These are phyloP conservation scores for Schizopora paradoxa DNA, from an alignment of 1,284 basidiomycete genomes.

Conservation along the genomic window DNA sequence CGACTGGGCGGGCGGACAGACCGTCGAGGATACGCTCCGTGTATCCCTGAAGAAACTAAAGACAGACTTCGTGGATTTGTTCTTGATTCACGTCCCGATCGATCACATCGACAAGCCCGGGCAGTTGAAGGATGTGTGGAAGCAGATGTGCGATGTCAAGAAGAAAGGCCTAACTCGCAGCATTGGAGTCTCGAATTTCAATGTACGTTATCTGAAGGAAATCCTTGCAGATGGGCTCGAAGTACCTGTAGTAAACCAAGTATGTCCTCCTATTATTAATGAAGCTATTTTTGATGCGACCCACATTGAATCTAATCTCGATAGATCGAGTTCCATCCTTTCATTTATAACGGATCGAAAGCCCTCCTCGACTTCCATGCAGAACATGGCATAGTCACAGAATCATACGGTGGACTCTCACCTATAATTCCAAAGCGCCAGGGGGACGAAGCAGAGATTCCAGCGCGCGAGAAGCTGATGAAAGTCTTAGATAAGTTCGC, in stretches of 20 bases:
- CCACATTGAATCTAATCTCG: not conserved
- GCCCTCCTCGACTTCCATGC: slow-evolving; percentile 51
- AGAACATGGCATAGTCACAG: slow-evolving; percentile 59
- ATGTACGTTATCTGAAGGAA: slow-evolving; percentile 56
- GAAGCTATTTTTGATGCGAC: not conserved
- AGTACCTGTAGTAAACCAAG: slow-evolving; percentile 77
- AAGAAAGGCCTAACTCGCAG: slow-evolving; percentile 64
- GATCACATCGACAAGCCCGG: slow-evolving; percentile 29
- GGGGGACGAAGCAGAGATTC: slow-evolving; percentile 50
- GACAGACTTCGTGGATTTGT: slow-evolving; percentile 70
- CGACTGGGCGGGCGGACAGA: slow-evolving; percentile 31
- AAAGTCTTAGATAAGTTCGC: slow-evolving; percentile 35
- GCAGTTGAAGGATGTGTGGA: slow-evolving; percentile 58
- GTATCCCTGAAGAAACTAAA: slow-evolving; percentile 56
- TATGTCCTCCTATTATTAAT: slow-evolving; percentile 21
- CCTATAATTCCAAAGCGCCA: slow-evolving; percentile 48
- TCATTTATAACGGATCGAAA: slow-evolving; percentile 56
- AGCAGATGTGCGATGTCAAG: slow-evolving; percentile 64
- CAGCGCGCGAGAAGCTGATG: slow-evolving; percentile 41
- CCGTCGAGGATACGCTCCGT: slow-evolving; percentile 46
- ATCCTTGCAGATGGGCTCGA: slow-evolving; percentile 55
- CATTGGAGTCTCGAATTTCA: slow-evolving; percentile 86
- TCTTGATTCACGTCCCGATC: slow-evolving; percentile 65
- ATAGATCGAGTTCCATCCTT: slow-evolving; percentile 80
- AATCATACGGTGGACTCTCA: slow-evolving; percentile 63